Evolutionary conservation across 2,329 filamentous ascomycete genomes (phyloP), one percentile per base, ranked within the genome.

Genomic region (Cladophialophora chaetospira): DNA sequence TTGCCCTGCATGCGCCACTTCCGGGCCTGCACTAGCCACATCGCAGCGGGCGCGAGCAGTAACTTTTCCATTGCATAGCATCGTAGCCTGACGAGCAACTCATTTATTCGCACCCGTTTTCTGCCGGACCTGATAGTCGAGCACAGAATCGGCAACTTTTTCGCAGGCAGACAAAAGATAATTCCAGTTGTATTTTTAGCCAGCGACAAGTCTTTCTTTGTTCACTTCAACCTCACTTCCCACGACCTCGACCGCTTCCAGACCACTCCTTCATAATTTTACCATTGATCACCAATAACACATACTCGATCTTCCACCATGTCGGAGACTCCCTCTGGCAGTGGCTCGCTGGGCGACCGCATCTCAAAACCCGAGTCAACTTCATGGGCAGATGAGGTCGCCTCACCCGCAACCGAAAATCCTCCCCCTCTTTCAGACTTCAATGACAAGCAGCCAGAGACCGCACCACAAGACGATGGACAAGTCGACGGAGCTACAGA

Each of bases 281-380:
- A 15, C 29, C 40, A 11, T 11, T 13, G 11, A 19, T 10, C 19
- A n/a, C 26, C 42, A 29, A 43, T 17, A 11, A 23, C 47, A 44
- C 23, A n/a, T 21, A 26, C 38, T 47, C 57, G 58, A 48, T 36
- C 40, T 23, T 46, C 52, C 47, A 65, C 42, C 11, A 77, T 77
- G 75, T 68, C 75, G 15, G 69, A 72, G 17, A 66, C 53, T 61
- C 38, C 73, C 21, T 59, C 67, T 36, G 58, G 65, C n/a, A 68
- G 66, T 46, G 71, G 70, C 35, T 77, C 77, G 28, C 71, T 82
- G 47, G 77, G 72, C 19, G 77, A 78, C 61, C 78, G 79, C 57
- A 74, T 81, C 60, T 72, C 76, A 35, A 73, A 74, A 55, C 72
- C 76, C 21, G 72, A 74, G 46, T 43, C 69, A 15, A 49, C 53